phyloP scores from a whole-genome alignment of 345 rosid genomes.

The Camelina neglecta region DNA sequence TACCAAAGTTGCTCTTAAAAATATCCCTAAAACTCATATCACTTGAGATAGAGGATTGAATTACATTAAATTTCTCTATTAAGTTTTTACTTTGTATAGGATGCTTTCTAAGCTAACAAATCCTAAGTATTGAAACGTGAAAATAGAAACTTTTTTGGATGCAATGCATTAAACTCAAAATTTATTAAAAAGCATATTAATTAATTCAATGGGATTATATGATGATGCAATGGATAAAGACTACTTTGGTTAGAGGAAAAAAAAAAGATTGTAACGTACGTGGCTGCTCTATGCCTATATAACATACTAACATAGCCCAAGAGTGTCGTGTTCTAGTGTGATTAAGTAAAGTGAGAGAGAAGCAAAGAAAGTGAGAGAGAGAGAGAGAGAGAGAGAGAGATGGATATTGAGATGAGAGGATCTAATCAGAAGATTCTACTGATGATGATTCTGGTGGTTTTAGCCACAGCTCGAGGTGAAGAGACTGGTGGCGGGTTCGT shows the following conservation, averaged over 20 bases:
- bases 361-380: constrained; percentile 1
- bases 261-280: constrained; percentile 26
- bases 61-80: no score
- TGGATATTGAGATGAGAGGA: constrained; percentile 19
- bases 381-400: constrained; percentile 10
- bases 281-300: constrained; percentile 36
- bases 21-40: no score
- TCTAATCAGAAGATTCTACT: constrained; percentile 27
- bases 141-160: constrained; percentile 18
- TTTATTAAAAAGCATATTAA: not conserved
- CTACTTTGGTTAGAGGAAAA: constrained; percentile 18
- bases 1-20: no score
- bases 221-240: constrained; percentile 32
- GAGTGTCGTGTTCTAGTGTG: constrained; percentile 31
- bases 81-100: not conserved
- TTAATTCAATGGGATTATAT: constrained; percentile 1
- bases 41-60: no score
- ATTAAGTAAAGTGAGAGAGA: constrained; percentile 25
- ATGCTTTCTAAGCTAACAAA: not conserved
- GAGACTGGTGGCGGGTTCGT: constrained; percentile 32
- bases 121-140: not conserved
- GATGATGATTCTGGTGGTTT: constrained; percentile 26
- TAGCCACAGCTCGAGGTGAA: constrained; percentile 19
- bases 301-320: constrained; percentile 28
- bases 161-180: constrained; percentile 24